Evolutionary conservation across 768 basidiomycete genomes (phyloP).

Genomic region (Psilocybe azurescens): DNA sequence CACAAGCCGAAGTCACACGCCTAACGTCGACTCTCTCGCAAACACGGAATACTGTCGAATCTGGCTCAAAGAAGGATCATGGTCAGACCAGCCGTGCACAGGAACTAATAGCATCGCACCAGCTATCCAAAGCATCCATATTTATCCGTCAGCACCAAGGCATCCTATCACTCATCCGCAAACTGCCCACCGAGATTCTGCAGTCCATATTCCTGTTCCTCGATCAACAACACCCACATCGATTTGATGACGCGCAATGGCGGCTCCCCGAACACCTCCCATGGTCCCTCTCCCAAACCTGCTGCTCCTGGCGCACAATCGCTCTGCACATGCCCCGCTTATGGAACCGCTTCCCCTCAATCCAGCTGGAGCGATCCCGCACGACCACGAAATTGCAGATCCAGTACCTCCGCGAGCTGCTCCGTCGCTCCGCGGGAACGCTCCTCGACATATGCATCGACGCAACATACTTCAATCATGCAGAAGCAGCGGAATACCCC

Average conservation of each 20-base stretch:
- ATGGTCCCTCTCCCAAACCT: not conserved
- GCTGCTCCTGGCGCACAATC: not conserved
- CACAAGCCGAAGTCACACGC: not conserved
- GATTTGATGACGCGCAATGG: not conserved
- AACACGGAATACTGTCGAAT: no score
- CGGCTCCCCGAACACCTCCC: no score
- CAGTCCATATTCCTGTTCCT: slow-evolving; percentile 5
- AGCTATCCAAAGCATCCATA: not conserved
- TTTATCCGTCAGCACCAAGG: slow-evolving; percentile 2
- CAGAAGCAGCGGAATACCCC: not conserved
- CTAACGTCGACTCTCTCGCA: not conserved
- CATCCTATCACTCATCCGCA: slow-evolving; percentile 4
- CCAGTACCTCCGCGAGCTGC: not conserved
- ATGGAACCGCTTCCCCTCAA: not conserved
- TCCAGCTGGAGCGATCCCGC: not conserved
- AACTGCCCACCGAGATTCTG: slow-evolving; percentile 6
- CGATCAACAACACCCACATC: not conserved
- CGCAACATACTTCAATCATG: not conserved
- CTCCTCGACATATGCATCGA: not conserved
- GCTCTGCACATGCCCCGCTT: not conserved
- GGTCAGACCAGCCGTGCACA: not conserved
- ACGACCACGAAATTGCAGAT: not conserved
- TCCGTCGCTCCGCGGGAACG: not conserved
- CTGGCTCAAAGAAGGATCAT: not conserved
- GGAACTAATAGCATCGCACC: not conserved